Evolutionary conservation across 2,329 filamentous ascomycete genomes (phyloP).

Genomic region (Fusarium pininemorale): DNA sequence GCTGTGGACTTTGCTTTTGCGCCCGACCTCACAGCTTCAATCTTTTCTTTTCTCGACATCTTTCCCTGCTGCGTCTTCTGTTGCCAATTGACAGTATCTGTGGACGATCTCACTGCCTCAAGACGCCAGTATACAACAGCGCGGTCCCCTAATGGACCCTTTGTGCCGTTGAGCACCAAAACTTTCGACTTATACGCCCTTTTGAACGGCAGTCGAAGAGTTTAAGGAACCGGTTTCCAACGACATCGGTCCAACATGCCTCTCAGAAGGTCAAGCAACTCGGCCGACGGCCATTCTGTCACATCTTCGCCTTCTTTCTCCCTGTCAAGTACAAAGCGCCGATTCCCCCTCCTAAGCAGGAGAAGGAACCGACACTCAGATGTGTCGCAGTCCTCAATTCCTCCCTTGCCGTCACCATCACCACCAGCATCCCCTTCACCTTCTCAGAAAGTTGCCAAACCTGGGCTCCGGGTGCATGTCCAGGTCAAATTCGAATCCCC

Average conservation of each 20-base stretch:
- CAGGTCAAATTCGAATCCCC: slow-evolving; percentile 58
- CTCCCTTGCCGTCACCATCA: slow-evolving; percentile 15
- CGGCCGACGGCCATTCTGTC: slow-evolving; percentile 37
- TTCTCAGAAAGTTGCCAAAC: slow-evolving; percentile 19
- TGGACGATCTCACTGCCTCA: neutral
- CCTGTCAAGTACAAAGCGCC: slow-evolving; percentile 42
- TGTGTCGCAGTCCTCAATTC: slow-evolving; percentile 33
- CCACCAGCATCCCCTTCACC: slow-evolving; percentile 18
- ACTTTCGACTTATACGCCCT: slow-evolving; percentile 1
- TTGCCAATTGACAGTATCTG: slow-evolving; percentile 5
- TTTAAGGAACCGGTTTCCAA: slow-evolving; percentile 1
- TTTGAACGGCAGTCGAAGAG: neutral
- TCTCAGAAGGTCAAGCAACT: slow-evolving; percentile 41
- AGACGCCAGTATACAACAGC: slow-evolving; percentile 4
- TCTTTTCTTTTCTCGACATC: slow-evolving; percentile 14
- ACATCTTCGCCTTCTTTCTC: slow-evolving; percentile 36
- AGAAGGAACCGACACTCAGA: slow-evolving; percentile 40
- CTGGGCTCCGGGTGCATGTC: slow-evolving; percentile 53
- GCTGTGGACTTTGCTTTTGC: slow-evolving; percentile 20
- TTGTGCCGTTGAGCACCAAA: slow-evolving; percentile 30
- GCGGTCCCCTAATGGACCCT: slow-evolving; percentile 27
- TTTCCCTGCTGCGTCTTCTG: slow-evolving; percentile 3
- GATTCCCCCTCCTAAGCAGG: slow-evolving; percentile 45
- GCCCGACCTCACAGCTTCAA: slow-evolving; percentile 18
- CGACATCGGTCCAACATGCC: slow-evolving; percentile 34